Percentiles rank a stretch among this genome's conserved stretches.
Evolutionary conservation across 2,329 filamentous ascomycete genomes (phyloP).

Genomic region (Boeremia lycopersici): DNA sequence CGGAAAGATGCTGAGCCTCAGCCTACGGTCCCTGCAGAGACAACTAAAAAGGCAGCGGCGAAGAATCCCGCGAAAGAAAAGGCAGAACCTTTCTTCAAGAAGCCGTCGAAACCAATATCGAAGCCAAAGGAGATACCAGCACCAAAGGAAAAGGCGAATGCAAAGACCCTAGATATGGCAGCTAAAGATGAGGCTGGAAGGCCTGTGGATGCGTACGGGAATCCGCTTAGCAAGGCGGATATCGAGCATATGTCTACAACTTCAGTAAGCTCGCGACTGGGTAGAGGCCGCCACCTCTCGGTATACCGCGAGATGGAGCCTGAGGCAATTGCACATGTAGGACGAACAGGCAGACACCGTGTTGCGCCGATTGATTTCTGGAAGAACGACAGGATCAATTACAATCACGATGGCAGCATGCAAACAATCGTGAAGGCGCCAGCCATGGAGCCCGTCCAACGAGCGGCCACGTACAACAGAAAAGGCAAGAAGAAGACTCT

Average conservation of each 20-base stretch:
- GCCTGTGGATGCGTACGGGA: slow-evolving; percentile 40
- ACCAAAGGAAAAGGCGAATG: slow-evolving; percentile 11
- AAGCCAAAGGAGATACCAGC: slow-evolving; percentile 33
- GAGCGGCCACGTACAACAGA: slow-evolving; percentile 41
- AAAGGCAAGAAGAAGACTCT: slow-evolving; percentile 38
- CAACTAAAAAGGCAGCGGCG: slow-evolving; percentile 8
- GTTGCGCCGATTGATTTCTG: slow-evolving; percentile 82
- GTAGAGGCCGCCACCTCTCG: slow-evolving; percentile 43
- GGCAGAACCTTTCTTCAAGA: slow-evolving; percentile 33
- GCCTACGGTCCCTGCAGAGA: slow-evolving; percentile 8
- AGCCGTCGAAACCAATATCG: slow-evolving; percentile 27
- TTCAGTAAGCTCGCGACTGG: slow-evolving; percentile 39
- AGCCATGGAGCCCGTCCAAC: slow-evolving; percentile 59
- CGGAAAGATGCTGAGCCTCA: slow-evolving; percentile 23
- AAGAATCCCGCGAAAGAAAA: slow-evolving; percentile 17
- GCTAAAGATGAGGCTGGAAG: slow-evolving; percentile 30
- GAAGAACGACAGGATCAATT: slow-evolving; percentile 81
- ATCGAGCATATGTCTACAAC: slow-evolving; percentile 43
- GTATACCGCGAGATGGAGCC: slow-evolving; percentile 43
- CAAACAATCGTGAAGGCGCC: slow-evolving; percentile 77
- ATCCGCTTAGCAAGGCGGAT: slow-evolving; percentile 40
- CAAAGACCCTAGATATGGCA: slow-evolving; percentile 15
- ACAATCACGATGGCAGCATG: slow-evolving; percentile 70
- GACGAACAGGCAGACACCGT: slow-evolving; percentile 76
- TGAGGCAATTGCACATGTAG: slow-evolving; percentile 33